A percentile compares a stretch with the other conserved stretches of the same genome.
These are phyloP conservation scores for Allium sativum DNA, from an alignment of 106 monocot genomes.

Conservation along the genomic window DNA sequence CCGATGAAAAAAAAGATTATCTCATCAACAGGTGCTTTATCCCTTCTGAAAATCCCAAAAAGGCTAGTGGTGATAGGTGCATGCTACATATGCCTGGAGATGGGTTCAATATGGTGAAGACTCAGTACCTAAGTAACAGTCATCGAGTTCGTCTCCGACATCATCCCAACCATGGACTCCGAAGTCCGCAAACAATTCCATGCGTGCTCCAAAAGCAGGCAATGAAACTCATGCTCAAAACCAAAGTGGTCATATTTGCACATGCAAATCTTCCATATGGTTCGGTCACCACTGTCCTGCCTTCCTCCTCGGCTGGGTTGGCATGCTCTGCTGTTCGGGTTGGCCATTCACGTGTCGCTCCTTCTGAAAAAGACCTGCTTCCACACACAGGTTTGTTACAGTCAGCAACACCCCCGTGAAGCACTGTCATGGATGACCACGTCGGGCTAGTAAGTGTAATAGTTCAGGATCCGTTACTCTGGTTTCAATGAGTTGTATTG, in stretches of 20 bases:
- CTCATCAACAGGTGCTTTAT: slow-evolving; percentile 57
- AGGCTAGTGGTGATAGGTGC: slow-evolving; percentile 77
- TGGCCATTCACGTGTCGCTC: too few species aligned
- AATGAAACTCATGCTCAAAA: slow-evolving; percentile 87
- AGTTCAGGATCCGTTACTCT: too few species aligned
- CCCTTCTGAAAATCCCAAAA: slow-evolving; percentile 52
- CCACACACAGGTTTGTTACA: too few species aligned
- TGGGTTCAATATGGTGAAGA: slow-evolving; percentile 78
- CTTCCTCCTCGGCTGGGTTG: too few species aligned
- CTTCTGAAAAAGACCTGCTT: too few species aligned
- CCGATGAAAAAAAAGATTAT: slow-evolving; percentile 60
- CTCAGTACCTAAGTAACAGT: slow-evolving; percentile 81
- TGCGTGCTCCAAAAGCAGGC: slow-evolving; percentile 69
- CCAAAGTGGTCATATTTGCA: slow-evolving; percentile 61
- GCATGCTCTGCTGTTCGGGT: too few species aligned
- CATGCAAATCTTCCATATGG: too few species aligned
- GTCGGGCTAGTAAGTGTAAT: too few species aligned
- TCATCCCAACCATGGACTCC: slow-evolving; percentile 42
- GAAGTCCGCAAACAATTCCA: slow-evolving; percentile 54
- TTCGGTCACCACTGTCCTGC: too few species aligned
- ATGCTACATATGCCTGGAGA: slow-evolving; percentile 74
- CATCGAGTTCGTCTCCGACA: slow-evolving; percentile 70
- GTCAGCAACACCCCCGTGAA: too few species aligned
- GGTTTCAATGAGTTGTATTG: too few species aligned
- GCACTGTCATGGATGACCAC: too few species aligned